Evolutionary conservation across 2,329 filamentous ascomycete genomes (phyloP).

Genomic region (Arthrobotrys conoides): DNA sequence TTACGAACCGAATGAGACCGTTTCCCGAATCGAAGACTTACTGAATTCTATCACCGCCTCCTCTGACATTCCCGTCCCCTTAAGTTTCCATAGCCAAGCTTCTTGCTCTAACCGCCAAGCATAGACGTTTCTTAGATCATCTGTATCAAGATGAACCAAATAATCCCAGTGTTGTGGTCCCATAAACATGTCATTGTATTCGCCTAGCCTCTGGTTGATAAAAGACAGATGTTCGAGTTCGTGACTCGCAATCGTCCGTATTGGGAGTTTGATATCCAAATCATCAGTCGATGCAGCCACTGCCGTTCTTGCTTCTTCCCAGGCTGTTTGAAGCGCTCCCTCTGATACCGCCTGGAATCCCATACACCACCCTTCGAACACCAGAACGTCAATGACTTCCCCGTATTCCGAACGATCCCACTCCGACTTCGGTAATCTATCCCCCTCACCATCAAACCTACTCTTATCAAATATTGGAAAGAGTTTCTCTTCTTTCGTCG

Average conservation of each 20-base stretch:
- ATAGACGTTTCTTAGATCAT: constrained; percentile 82
- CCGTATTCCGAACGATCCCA: constrained; percentile 72
- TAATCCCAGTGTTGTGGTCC: constrained; percentile 50
- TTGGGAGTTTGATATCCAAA: constrained; percentile 65
- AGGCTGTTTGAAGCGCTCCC: constrained; percentile 70
- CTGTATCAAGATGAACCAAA: constrained; percentile 73
- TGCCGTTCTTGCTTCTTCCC: constrained; percentile 66
- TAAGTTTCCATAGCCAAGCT: constrained; percentile 75
- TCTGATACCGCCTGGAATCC: constrained; percentile 80
- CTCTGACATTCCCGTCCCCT: constrained; percentile 84
- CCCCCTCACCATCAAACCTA: constrained; percentile 80
- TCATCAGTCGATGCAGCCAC: constrained; percentile 63
- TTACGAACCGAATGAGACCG: neutral
- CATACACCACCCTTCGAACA: constrained; percentile 93
- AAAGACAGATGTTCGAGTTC: constrained; percentile 72
- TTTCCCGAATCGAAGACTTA: constrained; percentile 15
- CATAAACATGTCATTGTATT: constrained; percentile 67
- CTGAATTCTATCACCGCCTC: constrained; percentile 81
- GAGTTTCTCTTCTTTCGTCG: constrained; percentile 66
- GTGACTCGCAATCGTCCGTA: constrained; percentile 70
- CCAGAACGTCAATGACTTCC: constrained; percentile 77
- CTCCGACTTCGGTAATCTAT: constrained; percentile 75
- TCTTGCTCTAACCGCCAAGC: constrained; percentile 88
- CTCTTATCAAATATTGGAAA: constrained; percentile 90
- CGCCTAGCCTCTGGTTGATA: constrained; percentile 73